Percentiles rank a stretch among this genome's conserved stretches.
These are phyloP conservation scores for Fagus crenata DNA, from an alignment of 306 rosid genomes.

Conservation along the genomic window DNA sequence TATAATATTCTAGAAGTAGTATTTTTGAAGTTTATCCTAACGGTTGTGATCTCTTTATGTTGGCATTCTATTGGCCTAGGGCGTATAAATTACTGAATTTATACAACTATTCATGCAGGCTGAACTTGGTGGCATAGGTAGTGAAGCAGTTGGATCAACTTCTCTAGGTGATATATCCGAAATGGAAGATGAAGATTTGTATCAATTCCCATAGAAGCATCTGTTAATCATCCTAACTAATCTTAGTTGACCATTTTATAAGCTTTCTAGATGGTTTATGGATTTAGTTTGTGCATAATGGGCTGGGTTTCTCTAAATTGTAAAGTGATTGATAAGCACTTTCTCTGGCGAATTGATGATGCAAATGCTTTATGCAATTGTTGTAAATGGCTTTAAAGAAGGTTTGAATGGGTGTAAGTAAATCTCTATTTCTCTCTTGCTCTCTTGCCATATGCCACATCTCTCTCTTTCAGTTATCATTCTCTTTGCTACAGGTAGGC, in stretches of 20 bases:
- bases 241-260: slow-evolving; percentile 23
- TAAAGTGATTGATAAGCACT: not conserved
- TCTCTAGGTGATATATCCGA: slow-evolving; percentile 23
- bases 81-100: not conserved
- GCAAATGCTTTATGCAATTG: not conserved
- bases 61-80: not conserved
- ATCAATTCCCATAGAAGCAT: slow-evolving; percentile 34
- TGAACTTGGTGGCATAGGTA: slow-evolving; percentile 44
- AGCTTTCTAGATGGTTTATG: slow-evolving; percentile 21
- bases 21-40: not conserved
- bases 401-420: not conserved
- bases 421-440: not conserved
- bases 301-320: slow-evolving; percentile 28
- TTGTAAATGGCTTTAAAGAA: not conserved
- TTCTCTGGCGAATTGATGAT: not conserved
- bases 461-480: not conserved
- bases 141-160: slow-evolving; percentile 36
- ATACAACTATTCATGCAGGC: slow-evolving; percentile 48
- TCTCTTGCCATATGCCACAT: too few relatives aligned
- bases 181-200: slow-evolving; percentile 47
- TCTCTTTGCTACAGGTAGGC: too few relatives aligned
- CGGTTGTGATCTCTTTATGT: not conserved
- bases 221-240: slow-evolving; percentile 19
- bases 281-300: slow-evolving; percentile 22
- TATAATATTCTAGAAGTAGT: not conserved